These are phyloP conservation scores for Ogataea nonfermentans DNA, from an alignment of 805 yeast species.

Conservation along the genomic window DNA sequence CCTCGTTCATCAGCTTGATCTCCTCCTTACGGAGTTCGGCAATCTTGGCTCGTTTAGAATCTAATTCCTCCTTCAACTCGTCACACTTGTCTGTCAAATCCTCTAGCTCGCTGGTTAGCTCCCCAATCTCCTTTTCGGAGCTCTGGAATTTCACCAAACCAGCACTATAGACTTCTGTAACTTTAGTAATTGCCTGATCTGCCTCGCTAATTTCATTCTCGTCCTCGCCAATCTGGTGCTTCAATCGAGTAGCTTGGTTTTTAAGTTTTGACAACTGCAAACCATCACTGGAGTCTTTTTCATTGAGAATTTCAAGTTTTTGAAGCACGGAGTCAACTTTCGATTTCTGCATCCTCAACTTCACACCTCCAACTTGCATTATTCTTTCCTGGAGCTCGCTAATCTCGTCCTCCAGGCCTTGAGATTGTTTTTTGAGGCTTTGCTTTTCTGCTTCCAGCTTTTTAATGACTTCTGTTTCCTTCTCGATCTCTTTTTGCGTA, in stretches of 20 bases:
- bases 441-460: conserved; percentile 28
- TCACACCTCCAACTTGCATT: conserved; percentile 89
- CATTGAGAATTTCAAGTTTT: conserved; percentile 56
- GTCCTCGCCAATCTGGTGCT: conserved; percentile 45
- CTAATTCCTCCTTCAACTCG: conserved; percentile 39
- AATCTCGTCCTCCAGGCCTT: conserved; percentile 55
- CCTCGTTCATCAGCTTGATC: conserved; percentile 60
- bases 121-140: conserved; percentile 35
- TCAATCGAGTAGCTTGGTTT: conserved; percentile 58
- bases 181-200: conserved; percentile 35
- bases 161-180: conserved; percentile 31
- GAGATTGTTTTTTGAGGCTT: conserved; percentile 51
- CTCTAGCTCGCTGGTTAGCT: conserved; percentile 33
- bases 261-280: conserved; percentile 57
- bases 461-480: conserved; percentile 35
- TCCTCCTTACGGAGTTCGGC: conserved; percentile 62
- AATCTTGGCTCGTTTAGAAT: conserved; percentile 41
- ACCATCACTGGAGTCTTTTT: conserved; percentile 56
- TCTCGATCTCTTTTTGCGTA: conserved; percentile 16
- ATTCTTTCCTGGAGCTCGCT: conserved; percentile 67
- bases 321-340: conserved; percentile 75
- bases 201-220: conserved; percentile 44
- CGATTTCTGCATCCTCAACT: conserved; percentile 72
- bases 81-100: conserved; percentile 43
- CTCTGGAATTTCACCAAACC: conserved; percentile 28